A percentile compares a stretch with the other conserved stretches of the same genome.
Conservation (phyloP, 805 yeast species). For the Starmerella floris region DNA sequence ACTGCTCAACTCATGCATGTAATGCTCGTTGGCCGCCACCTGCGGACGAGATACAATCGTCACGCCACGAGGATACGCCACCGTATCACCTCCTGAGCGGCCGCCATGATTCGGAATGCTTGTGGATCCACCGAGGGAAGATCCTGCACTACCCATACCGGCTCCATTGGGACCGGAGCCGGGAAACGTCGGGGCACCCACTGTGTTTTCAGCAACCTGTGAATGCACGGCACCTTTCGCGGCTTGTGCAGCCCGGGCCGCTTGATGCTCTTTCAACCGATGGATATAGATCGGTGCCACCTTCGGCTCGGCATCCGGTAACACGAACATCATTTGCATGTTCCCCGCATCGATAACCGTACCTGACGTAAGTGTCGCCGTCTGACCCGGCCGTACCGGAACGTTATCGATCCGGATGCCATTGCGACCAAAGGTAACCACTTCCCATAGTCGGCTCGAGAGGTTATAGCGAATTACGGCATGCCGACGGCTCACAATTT, state of each 20-base stretch:
- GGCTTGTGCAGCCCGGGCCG: neutral
- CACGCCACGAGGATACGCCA: constrained; percentile 31
- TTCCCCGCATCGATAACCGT: constrained; percentile 90
- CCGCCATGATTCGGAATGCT: neutral
- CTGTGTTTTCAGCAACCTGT: too few species aligned
- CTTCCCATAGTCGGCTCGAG: constrained; percentile 69
- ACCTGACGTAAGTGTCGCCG: constrained; percentile 57
- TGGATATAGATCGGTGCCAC: constrained; percentile 32
- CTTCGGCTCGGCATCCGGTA: constrained; percentile 76
- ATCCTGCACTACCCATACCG: neutral
- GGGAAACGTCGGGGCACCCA: too few species aligned
- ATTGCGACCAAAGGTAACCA: constrained; percentile 72
- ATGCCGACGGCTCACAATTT: constrained; percentile 87
- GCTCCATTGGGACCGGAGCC: neutral
- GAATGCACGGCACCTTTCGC: neutral
- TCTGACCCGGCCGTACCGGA: constrained; percentile 31
- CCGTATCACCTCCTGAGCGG: neutral
- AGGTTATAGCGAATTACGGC: constrained; percentile 72
- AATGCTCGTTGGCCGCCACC: constrained; percentile 24
- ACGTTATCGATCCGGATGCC: constrained; percentile 81
- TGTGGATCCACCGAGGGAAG: neutral
- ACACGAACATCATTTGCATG: constrained; percentile 95
- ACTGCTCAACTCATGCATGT: constrained; percentile 43
- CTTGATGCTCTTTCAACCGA: neutral
- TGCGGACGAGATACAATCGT: constrained; percentile 33